Base-by-base conservation (phyloP, 306 rosid species). In the Glycine latifolia region DNA sequence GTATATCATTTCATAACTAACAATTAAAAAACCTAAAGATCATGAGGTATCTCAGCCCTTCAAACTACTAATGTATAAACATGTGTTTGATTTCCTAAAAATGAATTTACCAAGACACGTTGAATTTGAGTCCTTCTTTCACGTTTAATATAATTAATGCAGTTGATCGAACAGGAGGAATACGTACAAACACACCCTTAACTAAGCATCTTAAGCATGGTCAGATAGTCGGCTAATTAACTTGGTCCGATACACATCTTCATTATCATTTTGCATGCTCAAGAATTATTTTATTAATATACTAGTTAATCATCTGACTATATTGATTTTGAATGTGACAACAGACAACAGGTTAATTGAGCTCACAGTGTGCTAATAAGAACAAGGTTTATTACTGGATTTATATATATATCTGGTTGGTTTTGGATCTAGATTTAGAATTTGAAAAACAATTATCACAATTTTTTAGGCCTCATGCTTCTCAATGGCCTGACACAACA, bases 401-500 rank as follows among this genome's bases (percentile, higher is more conserved):
- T 0, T 20, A 20, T 26, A 26, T 31, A 60, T 39, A 39, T 16
- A 39, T 41, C 68, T 56, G 52, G 76, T 41, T 41, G 44, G 44
- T 39, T 39, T 72, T 72, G 33, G 47, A 53, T 53, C 49, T 72
- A 43, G 14, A 72, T 49, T 49, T 31, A 6, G 20, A 49, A 49
- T 71, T 33, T 13, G 2, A 17, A 17, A 59, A 16, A 16, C 12
- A 58, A 58, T n/a, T 17, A 59, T 17, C 39, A 59, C 65, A 8
- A 59, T 59, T 2, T 56, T 48, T 20, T 50, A 50, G 61, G 17
- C 60, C 46, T 44, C 54, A 14, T 52, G 56, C 56, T 52, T 6
- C 58, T 13, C 17, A 46, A 10, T 10, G 58, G 17, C 6, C 58
- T 69, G 43, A 69, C 75, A 69, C 41, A 69, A 69, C 75, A 10